Base-by-base conservation (phyloP, 495 filamentous ascomycete species). In the Lasiosphaeria miniovina region DNA sequence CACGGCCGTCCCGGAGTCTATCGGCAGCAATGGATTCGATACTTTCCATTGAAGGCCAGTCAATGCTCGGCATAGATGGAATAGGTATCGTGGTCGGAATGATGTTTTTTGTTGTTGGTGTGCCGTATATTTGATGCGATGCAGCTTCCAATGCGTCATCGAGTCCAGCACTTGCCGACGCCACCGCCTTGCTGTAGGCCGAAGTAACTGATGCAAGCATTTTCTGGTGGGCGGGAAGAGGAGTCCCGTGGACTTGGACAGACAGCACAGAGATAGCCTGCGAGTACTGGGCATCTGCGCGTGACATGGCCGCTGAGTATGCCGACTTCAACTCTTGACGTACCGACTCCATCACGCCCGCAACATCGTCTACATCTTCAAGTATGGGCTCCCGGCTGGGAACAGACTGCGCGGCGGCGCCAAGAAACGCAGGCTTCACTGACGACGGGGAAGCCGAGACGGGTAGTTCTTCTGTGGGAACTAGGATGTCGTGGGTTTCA, bases 151-250 rank as follows among this genome's bases (percentile, higher is more conserved):
- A 53, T 5, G 82, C 80, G 1, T 74, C 72, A 36, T 85, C 74
- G 8, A 87, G 70, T 46, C 80, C 78, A 3, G 81, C 76, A 63
- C 80, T 87, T 8, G 87, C 88, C 12, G 84, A 81, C 2, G 77
- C 78, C 54, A 88, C 66, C 4, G 88, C 84, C 32, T 80, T 82
- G 35, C 86, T 88, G 69, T 90, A 91, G 7, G 82, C 88, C 9
- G 76, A 78, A 32, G 89, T 86, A 40, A 89, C 80, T 0, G 87
- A 88, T 24, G 85, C 79, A 3, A 90, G 74, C 74, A 90, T 78
- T 55, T 86, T 71, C 46, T 78, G 71, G 58, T 90, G 84, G 12
- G 84, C 82, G 43, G 86, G 84, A 53, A 80, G 72, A 17, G 84
- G 84, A 17, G 82, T 82, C 34, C 88, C 87, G n/a, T 82, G 80